A percentile compares a stretch with the other conserved stretches of the same genome.
These are phyloP conservation scores for Gossypium australe DNA, from an alignment of 345 rosid species.

Conservation along the genomic window DNA sequence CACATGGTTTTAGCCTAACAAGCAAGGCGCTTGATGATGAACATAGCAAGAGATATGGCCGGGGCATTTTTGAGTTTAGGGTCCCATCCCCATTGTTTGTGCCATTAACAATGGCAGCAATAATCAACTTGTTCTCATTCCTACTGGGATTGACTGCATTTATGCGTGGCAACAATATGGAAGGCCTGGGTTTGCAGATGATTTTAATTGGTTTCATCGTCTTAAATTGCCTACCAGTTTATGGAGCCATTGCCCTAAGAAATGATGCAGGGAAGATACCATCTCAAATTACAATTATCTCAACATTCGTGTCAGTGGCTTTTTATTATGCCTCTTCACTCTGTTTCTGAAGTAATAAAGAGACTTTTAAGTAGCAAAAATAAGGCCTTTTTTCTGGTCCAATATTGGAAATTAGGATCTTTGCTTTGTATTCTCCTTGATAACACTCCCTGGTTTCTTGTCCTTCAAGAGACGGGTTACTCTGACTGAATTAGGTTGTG, in stretches of 20 bases:
- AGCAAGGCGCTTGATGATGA: constrained; percentile 49
- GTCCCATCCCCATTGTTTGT: constrained; percentile 47
- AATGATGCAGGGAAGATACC: constrained; percentile 51
- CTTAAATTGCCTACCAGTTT: constrained; percentile 51
- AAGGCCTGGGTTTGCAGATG: constrained; percentile 33
- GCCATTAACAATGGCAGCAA: constrained; percentile 32
- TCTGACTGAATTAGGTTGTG: too few relatives aligned
- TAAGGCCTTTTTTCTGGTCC: too few relatives aligned
- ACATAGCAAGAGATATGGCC: constrained; percentile 41
- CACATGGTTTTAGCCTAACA: constrained; percentile 43
- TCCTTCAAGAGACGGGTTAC: too few relatives aligned
- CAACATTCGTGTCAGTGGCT: constrained; percentile 25
- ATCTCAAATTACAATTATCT: constrained; percentile 19
- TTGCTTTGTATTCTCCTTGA: too few relatives aligned
- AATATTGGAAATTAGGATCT: too few relatives aligned
- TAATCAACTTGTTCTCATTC: constrained; percentile 45
- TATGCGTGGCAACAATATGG: constrained; percentile 6
- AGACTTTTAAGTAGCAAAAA: too few relatives aligned
- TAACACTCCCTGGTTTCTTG: too few relatives aligned
- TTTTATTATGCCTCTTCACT: constrained; percentile 22
- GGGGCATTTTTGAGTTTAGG: constrained; percentile 58
- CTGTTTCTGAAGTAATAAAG: too few relatives aligned
- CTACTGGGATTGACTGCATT: constrained; percentile 17
- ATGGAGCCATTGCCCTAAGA: constrained; percentile 55
- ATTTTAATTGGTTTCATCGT: constrained; percentile 34